Conservation (phyloP, 2,329 filamentous ascomycete species). For the Monosporascus cannonballus region DNA sequence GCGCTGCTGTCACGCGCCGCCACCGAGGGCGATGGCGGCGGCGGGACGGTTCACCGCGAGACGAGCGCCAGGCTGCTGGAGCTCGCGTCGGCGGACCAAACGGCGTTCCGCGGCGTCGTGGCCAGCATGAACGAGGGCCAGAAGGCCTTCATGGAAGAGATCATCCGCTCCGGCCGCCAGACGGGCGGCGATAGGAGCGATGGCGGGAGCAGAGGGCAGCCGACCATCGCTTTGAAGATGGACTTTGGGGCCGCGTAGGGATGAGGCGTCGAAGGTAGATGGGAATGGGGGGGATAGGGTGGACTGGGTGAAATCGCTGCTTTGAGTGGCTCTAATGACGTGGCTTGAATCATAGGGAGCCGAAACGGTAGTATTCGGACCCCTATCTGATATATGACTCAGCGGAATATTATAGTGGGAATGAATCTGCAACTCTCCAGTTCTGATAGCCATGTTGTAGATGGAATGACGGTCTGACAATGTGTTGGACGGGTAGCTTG, state of each 20-base stretch:
- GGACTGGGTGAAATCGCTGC: too few relatives aligned
- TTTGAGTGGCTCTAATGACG: too few relatives aligned
- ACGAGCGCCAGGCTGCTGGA: conserved; percentile 74
- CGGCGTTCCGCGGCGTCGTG: conserved; percentile 68
- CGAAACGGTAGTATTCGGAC: too few relatives aligned
- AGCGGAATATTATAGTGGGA: too few relatives aligned
- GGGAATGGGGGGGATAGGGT: too few relatives aligned
- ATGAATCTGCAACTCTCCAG: too few relatives aligned
- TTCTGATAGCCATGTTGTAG: too few relatives aligned
- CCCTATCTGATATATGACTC: too few relatives aligned
- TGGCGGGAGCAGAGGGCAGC: conserved; percentile 46
- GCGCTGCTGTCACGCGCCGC: conserved; percentile 68
- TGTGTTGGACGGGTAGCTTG: too few relatives aligned
- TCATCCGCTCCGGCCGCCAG: conserved; percentile 62
- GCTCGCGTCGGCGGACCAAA: conserved; percentile 69
- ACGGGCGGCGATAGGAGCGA: conserved; percentile 34
- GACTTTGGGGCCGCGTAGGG: conserved; percentile 56
- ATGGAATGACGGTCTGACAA: too few relatives aligned
- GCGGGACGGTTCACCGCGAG: conserved; percentile 51
- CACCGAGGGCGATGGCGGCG: conserved; percentile 47
- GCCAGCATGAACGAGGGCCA: conserved; percentile 63
- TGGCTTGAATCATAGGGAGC: too few relatives aligned
- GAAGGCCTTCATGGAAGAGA: conserved; percentile 72
- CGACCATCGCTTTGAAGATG: conserved; percentile 92
- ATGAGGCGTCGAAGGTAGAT: too few relatives aligned